Evolutionary conservation across 2,329 filamentous ascomycete species (phyloP), one percentile per base, ranked within the genome.

Genomic region (Fusarium nanum): DNA sequence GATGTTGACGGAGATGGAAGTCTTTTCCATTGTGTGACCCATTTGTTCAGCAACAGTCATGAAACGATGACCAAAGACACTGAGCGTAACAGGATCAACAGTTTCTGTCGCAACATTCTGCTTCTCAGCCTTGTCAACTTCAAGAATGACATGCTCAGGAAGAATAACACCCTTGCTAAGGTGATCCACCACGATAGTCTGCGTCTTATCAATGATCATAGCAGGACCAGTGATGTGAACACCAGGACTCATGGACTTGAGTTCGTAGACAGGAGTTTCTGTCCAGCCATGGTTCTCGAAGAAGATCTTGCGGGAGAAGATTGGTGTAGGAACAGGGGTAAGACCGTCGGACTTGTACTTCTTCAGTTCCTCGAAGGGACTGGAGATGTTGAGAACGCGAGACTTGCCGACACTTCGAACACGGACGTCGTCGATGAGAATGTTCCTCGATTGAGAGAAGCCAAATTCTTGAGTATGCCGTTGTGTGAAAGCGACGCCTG

Each of bases 21-120:
- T 93, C 81, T 93, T 93, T 73, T 94, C 91, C 54, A 94, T 79
- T 4, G 91, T 90, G 46, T 90, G 85, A 0, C 92, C 91, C 92
- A 94, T 94, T 75, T 94, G 91, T 76, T 94, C 92, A 1, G 92
- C 92, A 59, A 94, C 92, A 2, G 90, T 89, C 92, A 94, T 94
- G 80, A 94, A 94, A 3, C 92, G 86, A 77, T 94, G 91, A 0
- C 89, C 90, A 73, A 94, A 94, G 52, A 94, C 91, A 68, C 87
- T 90, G 0, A 94, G 83, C 75, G 92, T 86, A 56, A 93, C 91
- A 0, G 91, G 92, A 74, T 93, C 90, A 0, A 93, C 88, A 28
- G 87, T 84, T 37, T 79, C 67, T 0, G 70, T 72, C 0, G 56
- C 54, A 0, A 76, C 62, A 1, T 52, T 68, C 14, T 67, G 67